A percentile compares a stretch with the other conserved stretches of the same genome.
Conservation (phyloP, 176 grass and related monocot species). For the Echinochloa phyllopogon region DNA sequence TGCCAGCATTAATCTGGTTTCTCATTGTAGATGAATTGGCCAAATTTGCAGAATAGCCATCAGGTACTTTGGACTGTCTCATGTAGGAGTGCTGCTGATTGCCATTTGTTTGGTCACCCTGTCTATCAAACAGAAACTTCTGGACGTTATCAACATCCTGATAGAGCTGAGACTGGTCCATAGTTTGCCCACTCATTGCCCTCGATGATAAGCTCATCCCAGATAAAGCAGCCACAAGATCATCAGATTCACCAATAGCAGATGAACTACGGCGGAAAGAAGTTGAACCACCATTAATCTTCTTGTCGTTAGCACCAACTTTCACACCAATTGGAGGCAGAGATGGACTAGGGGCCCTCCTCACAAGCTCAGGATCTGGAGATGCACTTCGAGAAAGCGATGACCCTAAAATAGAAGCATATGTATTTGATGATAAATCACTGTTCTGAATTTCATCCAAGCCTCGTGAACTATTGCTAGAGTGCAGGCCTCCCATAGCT, state of each 20-base stretch:
- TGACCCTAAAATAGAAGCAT: conserved; percentile 71
- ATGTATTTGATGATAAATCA: conserved; percentile 60
- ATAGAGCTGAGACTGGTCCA: conserved; percentile 64
- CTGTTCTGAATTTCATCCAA: conserved; percentile 57
- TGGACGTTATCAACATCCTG: conserved; percentile 63
- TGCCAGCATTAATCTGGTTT: conserved; percentile 63
- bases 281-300: conserved; percentile 57
- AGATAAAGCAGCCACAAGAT: conserved; percentile 70
- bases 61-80: conserved; percentile 52
- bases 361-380: conserved; percentile 69
- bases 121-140: conserved; percentile 55
- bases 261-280: conserved; percentile 61
- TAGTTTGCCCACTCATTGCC: conserved; percentile 47
- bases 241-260: conserved; percentile 57
- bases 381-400: conserved; percentile 74
- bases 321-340: conserved; percentile 80
- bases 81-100: conserved; percentile 56
- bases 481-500: conserved; percentile 48
- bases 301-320: conserved; percentile 60
- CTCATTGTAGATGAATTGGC: conserved; percentile 60
- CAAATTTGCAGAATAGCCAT: conserved; percentile 48
- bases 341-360: conserved; percentile 66
- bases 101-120: conserved; percentile 49
- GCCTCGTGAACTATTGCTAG: conserved; percentile 41
- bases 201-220: conserved; percentile 60